Evolutionary conservation across 2,329 filamentous ascomycete genomes (phyloP).

Genomic region (Cordyceps javanica): DNA sequence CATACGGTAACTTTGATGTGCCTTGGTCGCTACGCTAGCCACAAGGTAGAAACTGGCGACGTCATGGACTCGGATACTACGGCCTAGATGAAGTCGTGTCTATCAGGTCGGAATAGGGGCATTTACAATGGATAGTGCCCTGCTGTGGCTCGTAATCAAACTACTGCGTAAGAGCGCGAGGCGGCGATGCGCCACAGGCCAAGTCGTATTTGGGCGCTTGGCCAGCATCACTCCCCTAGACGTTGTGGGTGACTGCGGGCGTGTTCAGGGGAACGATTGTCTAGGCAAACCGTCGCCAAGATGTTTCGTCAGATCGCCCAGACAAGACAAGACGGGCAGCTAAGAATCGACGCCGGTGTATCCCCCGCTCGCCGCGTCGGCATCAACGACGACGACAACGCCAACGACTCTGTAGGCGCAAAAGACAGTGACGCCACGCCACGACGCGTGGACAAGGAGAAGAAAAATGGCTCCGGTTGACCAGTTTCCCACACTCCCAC

Average conservation of each 20-base stretch:
- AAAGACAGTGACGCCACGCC: neutral
- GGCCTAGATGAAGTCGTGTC: neutral
- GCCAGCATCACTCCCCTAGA: neutral
- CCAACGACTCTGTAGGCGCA: neutral
- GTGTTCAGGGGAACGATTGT: neutral
- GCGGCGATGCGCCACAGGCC: neutral
- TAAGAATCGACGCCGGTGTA: neutral
- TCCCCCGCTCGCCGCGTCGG: neutral
- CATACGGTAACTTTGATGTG: neutral
- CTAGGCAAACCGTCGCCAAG: neutral
- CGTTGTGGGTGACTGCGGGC: neutral
- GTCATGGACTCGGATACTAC: neutral
- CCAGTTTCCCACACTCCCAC: neutral
- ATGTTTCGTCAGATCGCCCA: neutral
- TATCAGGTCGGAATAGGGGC: neutral
- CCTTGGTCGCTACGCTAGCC: neutral
- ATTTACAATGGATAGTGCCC: neutral
- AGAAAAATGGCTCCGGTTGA: neutral
- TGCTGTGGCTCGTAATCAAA: neutral
- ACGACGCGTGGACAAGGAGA: constrained; percentile 6
- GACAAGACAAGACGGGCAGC: constrained; percentile 1
- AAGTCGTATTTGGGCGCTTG: neutral
- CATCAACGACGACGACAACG: neutral
- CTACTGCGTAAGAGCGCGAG: neutral
- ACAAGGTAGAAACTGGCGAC: neutral